A percentile compares a stretch with the other conserved stretches of the same genome.
These are phyloP conservation scores for Urochloa ruziziensis DNA, from an alignment of 176 grass and related monocot species.

Conservation along the genomic window DNA sequence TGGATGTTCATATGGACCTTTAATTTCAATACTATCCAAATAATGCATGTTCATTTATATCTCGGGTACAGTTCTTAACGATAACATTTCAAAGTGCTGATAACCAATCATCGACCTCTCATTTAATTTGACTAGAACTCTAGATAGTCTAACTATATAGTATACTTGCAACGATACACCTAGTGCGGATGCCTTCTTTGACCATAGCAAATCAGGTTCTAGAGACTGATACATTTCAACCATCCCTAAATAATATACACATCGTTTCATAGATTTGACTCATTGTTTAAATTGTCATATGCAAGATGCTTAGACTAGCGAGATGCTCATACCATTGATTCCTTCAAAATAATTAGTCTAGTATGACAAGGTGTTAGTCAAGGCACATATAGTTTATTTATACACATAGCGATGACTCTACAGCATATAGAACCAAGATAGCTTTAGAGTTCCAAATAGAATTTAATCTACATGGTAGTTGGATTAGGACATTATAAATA, in stretches of 20 bases:
- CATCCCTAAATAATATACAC: background rate
- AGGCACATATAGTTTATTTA: background rate
- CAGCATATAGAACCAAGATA: background rate
- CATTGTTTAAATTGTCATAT: too few relatives aligned
- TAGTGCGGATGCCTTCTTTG: background rate
- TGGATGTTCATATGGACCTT: background rate
- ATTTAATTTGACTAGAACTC: too few relatives aligned
- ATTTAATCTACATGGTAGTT: too few relatives aligned
- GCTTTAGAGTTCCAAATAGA: background rate
- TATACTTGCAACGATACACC: background rate
- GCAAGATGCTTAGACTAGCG: too few relatives aligned
- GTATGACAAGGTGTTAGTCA: background rate
- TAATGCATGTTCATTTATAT: too few relatives aligned
- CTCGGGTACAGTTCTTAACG: background rate
- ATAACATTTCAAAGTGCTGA: background rate
- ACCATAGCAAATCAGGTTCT: background rate
- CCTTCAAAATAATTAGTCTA: background rate
- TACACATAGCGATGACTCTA: background rate
- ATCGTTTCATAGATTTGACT: background rate
- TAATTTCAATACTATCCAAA: too few relatives aligned
- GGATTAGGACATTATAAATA: background rate
- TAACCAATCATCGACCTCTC: background rate
- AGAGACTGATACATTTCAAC: background rate
- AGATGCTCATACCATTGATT: background rate
- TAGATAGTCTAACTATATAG: too few relatives aligned